phyloP scores from a whole-genome alignment of 1,284 basidiomycete genomes.

The Naganishia albida region DNA sequence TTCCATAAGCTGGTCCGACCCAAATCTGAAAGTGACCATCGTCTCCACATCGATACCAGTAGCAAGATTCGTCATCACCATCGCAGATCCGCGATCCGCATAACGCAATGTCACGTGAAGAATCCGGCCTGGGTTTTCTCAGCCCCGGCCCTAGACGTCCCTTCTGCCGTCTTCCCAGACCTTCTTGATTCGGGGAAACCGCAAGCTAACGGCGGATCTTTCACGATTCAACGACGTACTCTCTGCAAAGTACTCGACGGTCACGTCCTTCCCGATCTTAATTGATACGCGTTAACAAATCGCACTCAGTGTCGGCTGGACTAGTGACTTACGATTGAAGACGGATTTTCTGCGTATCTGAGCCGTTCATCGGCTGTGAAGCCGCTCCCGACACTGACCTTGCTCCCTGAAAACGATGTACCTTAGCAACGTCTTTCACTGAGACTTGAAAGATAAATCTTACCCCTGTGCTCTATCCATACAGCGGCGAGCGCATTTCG shows the following conservation, averaged over 20 bases:
- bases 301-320: too few relatives aligned
- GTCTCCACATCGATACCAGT: too few relatives aligned
- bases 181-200: constrained; percentile 50
- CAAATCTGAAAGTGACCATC: too few relatives aligned
- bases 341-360: constrained; percentile 43
- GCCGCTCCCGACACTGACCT: constrained; percentile 48
- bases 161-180: constrained; percentile 48
- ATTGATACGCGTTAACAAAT: too few relatives aligned
- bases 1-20: too few relatives aligned
- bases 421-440: neutral
- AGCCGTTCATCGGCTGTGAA: constrained; percentile 48
- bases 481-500: constrained; percentile 44
- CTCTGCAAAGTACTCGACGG: constrained; percentile 52
- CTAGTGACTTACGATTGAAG: constrained; percentile 40
- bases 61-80: neutral
- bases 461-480: constrained; percentile 46
- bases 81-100: neutral
- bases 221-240: constrained; percentile 38
- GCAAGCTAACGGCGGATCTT: constrained; percentile 38
- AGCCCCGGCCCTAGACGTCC: constrained; percentile 22
- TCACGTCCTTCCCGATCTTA: constrained; percentile 45
- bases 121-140: too few relatives aligned
- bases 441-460: neutral
- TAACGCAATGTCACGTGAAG: too few relatives aligned
- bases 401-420: constrained; percentile 15